Conservation (phyloP, 129 eudicot species). For the Ambrosia trifida region DNA sequence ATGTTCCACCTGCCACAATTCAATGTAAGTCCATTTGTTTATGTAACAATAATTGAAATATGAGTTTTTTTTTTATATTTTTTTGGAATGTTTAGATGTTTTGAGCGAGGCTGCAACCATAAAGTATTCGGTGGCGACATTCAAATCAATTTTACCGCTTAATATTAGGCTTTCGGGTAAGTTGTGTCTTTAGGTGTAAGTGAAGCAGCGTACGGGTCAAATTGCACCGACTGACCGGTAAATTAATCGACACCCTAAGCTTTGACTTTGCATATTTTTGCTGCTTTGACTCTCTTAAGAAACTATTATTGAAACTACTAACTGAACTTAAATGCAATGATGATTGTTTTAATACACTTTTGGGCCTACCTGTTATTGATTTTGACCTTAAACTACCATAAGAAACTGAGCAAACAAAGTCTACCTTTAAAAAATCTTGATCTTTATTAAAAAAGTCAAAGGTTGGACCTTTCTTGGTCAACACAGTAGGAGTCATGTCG, state of each 20-base stretch:
- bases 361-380: conserved; percentile 65
- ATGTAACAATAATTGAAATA: background rate
- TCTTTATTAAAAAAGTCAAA: conserved; percentile 33
- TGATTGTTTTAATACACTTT: conserved; percentile 77
- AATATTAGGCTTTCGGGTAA: too few species aligned
- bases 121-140: too few species aligned
- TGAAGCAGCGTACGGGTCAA: too few species aligned
- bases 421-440: conserved; percentile 18
- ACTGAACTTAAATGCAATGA: conserved; percentile 63
- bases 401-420: conserved; percentile 1
- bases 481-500: conserved; percentile 90
- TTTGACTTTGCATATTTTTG: conserved; percentile 72
- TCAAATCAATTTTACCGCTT: too few species aligned
- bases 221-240: conserved; percentile 92
- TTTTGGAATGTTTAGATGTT: background rate
- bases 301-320: conserved; percentile 1
- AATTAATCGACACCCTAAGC: conserved; percentile 80
- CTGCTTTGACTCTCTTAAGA: conserved; percentile 31
- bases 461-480: conserved; percentile 29
- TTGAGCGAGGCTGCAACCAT: too few species aligned
- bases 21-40: conserved; percentile 25
- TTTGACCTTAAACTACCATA: conserved; percentile 34
- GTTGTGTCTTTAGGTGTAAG: too few species aligned
- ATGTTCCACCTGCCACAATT: conserved; percentile 2
- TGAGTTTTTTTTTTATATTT: background rate